Evolutionary conservation across 1,284 basidiomycete species (phyloP), one percentile per base, ranked within the genome.

Genomic region (Quambalaria eucalypti): DNA sequence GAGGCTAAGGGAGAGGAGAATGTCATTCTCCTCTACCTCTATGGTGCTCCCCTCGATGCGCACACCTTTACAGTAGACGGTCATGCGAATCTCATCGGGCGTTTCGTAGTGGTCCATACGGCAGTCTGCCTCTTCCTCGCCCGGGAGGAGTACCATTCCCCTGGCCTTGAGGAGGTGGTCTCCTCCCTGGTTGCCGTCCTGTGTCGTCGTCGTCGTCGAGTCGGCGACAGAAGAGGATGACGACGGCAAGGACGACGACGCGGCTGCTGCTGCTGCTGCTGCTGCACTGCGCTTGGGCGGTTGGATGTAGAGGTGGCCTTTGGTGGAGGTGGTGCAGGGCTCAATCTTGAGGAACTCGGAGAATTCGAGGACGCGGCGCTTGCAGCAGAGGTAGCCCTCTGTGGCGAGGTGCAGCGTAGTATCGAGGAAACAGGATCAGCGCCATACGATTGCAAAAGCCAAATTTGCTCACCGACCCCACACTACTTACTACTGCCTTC

Each of bases 401-500:
- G n/a, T 33, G 0, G 16, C 30, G 44, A 10, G 30, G 21, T 23
- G 30, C 10, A 47, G 44, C 10, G 30, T 16, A 47, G 21, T 21
- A 25, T 19, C 28, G 36, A 49, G 4, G 4, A 26, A 49, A 25
- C 19, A 25, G 4, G 19, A 29, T 47, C 44, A 36, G 21, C 36
- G 5, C 28, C 47, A 28, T 23, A 6, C 8, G 5, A 4, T n/a
- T 28, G 28, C 21, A 19, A 14, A 49, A 8, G 21, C 47, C 36
- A n/a, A n/a, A n/a, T n/a, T n/a, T 28, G 28, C 36, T 14, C 47
- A 16, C 21, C 42, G 28, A 23, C 50, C 9, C 23, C 50, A 9
- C 73, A n/a, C n/a, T n/a, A n/a, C n/a, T n/a, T n/a, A n/a, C n/a
- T 75, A 28, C 62, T 66, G n/a, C 73, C 73, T 49, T 75, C 73